Conservation (phyloP, 2,329 filamentous ascomycete species). For the Chaetomium sp. region DNA sequence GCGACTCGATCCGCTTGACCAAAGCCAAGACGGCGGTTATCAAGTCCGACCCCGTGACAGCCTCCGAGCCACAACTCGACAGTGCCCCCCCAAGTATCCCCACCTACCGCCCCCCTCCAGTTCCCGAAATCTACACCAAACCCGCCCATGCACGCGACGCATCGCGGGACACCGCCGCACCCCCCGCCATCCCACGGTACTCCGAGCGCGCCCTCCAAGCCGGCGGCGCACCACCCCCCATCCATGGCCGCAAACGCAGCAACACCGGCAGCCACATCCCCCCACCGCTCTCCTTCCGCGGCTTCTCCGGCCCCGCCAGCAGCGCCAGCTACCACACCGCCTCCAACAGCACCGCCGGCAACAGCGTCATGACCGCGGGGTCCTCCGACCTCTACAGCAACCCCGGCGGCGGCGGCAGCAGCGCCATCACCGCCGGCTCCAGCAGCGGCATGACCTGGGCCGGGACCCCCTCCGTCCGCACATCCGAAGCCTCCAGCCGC, state of each 20-base stretch:
- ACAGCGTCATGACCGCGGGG: constrained; percentile 39
- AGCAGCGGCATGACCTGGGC: constrained; percentile 25
- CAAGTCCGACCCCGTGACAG: constrained; percentile 22
- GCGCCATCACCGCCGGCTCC: constrained; percentile 3
- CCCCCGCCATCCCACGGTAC: constrained; percentile 66
- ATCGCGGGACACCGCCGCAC: constrained; percentile 59
- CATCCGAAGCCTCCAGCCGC: constrained; percentile 48
- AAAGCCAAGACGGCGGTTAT: constrained; percentile 54
- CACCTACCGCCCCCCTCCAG: constrained; percentile 33
- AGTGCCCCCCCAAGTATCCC: constrained; percentile 47
- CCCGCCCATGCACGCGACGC: constrained; percentile 41
- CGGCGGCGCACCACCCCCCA: constrained; percentile 33
- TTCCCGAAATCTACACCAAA: constrained; percentile 33
- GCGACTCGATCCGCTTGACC: constrained; percentile 83
- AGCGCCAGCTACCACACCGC: constrained; percentile 36
- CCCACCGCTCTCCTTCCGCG: constrained; percentile 67
- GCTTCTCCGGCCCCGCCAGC: constrained; percentile 58
- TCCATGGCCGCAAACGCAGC: constrained; percentile 79
- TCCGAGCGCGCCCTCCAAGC: constrained; percentile 38
- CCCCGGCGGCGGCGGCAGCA: constrained; percentile 15
- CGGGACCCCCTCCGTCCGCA: constrained; percentile 39
- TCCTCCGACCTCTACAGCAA: constrained; percentile 28
- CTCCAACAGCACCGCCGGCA: constrained; percentile 51
- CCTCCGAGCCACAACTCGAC: constrained; percentile 29
- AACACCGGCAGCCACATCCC: constrained; percentile 74